Conservation (phyloP, 176 grass and related monocot species). For the Hyparrhenia diplandra region DNA sequence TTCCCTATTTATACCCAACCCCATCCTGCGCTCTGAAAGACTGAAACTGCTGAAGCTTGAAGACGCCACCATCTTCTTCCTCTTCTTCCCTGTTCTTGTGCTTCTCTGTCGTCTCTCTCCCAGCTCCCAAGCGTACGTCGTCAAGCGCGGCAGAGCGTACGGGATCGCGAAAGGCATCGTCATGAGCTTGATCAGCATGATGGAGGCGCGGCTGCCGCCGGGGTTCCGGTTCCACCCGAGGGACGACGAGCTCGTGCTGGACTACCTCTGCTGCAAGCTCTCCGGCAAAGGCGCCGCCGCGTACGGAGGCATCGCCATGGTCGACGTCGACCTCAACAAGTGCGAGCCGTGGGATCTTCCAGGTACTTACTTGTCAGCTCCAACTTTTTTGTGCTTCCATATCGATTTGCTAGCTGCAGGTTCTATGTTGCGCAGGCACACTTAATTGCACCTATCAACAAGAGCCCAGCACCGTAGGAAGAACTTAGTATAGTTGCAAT, state of each 20-base stretch:
- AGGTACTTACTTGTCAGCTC: slow-evolving; percentile 31
- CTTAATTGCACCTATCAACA: background rate
- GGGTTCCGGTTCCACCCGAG: slow-evolving; percentile 87
- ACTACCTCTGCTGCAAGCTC: slow-evolving; percentile 78
- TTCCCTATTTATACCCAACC: slow-evolving; percentile 27
- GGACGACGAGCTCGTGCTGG: slow-evolving; percentile 82
- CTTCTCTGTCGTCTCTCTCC: background rate
- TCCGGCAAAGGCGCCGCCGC: background rate
- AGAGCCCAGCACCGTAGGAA: background rate
- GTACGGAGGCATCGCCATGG: slow-evolving; percentile 41
- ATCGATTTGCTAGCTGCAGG: background rate
- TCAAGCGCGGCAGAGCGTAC: background rate
- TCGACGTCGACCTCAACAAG: slow-evolving; percentile 98
- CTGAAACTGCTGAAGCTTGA: slow-evolving; percentile 24
- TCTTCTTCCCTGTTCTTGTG: background rate
- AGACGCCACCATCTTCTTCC: background rate
- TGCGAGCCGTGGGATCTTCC: slow-evolving; percentile 92
- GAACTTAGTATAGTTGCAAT: background rate
- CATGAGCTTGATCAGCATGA: slow-evolving; percentile 82
- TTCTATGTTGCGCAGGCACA: background rate
- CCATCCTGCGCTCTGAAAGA: background rate
- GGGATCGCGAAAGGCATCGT: background rate
- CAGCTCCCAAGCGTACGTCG: background rate
- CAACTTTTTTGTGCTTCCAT: background rate
- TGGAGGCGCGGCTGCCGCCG: slow-evolving; percentile 71